These are phyloP conservation scores for Syzygium aqueum DNA, from an alignment of 345 rosid genomes.

Conservation along the genomic window DNA sequence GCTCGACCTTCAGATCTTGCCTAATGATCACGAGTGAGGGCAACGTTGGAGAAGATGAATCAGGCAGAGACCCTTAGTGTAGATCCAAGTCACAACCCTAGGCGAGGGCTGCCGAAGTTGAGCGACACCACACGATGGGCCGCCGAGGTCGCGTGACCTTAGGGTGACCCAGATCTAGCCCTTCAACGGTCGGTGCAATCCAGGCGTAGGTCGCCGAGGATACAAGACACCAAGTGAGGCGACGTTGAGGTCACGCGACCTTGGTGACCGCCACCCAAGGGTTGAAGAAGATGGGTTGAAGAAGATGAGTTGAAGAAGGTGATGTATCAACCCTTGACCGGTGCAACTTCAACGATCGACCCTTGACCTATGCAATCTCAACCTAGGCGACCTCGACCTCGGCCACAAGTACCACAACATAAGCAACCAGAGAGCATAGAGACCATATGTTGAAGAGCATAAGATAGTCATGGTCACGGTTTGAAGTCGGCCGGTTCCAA, in stretches of 20 bases:
- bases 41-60: neutral
- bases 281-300: neutral
- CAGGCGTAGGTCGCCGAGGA: too few relatives aligned
- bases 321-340: neutral
- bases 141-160: too few relatives aligned
- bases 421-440: neutral
- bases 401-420: neutral
- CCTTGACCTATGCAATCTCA: neutral
- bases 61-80: neutral
- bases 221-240: too few relatives aligned
- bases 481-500: too few relatives aligned
- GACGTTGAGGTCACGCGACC: rapidly evolving
- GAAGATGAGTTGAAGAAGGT: neutral
- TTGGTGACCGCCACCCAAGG: neutral
- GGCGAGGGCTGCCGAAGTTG: neutral
- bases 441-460: neutral
- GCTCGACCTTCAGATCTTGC: neutral
- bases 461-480: too few relatives aligned
- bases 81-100: neutral
- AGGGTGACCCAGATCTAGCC: too few relatives aligned
- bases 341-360: neutral
- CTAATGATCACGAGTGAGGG: rapidly evolving
- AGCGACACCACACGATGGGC: too few relatives aligned
- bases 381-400: neutral
- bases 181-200: too few relatives aligned